phyloP scores from a whole-genome alignment of 2,329 filamentous ascomycete species.

The Leptosphaerulina australis region DNA sequence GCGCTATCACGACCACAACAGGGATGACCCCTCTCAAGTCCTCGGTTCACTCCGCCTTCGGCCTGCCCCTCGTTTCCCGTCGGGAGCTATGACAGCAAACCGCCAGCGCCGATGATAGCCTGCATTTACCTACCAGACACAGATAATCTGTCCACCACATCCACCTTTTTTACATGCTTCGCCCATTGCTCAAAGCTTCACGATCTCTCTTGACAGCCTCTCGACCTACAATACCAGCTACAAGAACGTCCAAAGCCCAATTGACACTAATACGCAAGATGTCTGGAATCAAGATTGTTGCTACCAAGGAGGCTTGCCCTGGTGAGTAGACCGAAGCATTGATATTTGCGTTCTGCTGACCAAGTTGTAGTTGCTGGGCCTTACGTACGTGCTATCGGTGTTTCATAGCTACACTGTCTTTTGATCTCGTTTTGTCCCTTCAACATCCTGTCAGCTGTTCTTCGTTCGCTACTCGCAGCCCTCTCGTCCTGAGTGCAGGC shows the following conservation, averaged over 20 bases:
- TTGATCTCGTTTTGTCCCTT: not conserved
- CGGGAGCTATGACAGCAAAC: slow-evolving; percentile 11
- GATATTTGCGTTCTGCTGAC: slow-evolving; percentile 14
- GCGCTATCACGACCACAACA: not conserved
- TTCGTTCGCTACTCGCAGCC: too few relatives aligned
- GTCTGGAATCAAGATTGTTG: slow-evolving; percentile 54
- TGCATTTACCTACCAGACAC: slow-evolving; percentile 28
- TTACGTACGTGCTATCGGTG: slow-evolving; percentile 47
- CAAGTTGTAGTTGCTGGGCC: slow-evolving; percentile 48
- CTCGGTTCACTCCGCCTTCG: not conserved
- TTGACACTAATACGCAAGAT: slow-evolving; percentile 39
- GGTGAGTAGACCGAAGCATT: slow-evolving; percentile 40
- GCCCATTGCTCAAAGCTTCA: slow-evolving; percentile 2
- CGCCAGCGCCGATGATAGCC: slow-evolving; percentile 30
- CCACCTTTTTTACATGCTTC: slow-evolving; percentile 11
- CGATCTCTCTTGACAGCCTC: not conserved
- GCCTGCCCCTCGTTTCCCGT: slow-evolving; percentile 7
- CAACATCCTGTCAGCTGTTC: too few relatives aligned
- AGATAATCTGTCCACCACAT: slow-evolving; percentile 19
- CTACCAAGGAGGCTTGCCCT: slow-evolving; percentile 51
- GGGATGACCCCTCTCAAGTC: not conserved
- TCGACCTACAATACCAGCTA: not conserved
- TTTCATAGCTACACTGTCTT: not conserved
- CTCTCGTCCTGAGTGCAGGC: too few relatives aligned
- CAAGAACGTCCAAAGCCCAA: too few relatives aligned